These are phyloP conservation scores for Cystofilobasidium ferigula DNA, from an alignment of 768 basidiomycete genomes.

Conservation along the genomic window DNA sequence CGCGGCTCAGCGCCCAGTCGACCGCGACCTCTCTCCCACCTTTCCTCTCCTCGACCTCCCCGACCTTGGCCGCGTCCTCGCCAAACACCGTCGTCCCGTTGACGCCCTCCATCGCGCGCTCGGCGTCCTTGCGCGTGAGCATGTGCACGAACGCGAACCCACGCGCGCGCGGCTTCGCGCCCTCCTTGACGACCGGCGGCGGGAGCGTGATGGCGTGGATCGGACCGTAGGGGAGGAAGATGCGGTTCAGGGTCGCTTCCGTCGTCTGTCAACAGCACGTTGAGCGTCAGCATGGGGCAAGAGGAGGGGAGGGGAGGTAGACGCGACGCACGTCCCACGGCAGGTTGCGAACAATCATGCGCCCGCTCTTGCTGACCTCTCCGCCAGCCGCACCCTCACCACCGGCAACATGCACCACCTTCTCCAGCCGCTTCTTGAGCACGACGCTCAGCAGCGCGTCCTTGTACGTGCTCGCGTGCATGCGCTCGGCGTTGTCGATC, in stretches of 20 bases:
- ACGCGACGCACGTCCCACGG: slow-evolving; percentile 48
- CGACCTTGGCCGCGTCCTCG: slow-evolving; percentile 47
- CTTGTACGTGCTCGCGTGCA: slow-evolving; percentile 90
- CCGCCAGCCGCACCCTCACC: slow-evolving; percentile 43
- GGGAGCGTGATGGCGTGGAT: slow-evolving; percentile 74
- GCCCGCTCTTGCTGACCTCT: slow-evolving; percentile 51
- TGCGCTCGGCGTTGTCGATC: slow-evolving; percentile 57
- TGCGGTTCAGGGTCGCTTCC: slow-evolving; percentile 68
- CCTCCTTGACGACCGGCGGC: slow-evolving; percentile 42
- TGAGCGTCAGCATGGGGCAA: not conserved
- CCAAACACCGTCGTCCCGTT: slow-evolving; percentile 63
- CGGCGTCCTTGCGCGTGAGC: slow-evolving; percentile 71
- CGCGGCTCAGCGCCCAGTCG: slow-evolving; percentile 92
- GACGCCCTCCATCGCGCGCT: slow-evolving; percentile 63
- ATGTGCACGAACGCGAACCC: slow-evolving; percentile 97
- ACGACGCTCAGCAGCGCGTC: slow-evolving; percentile 73
- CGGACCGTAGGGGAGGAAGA: slow-evolving; percentile 79
- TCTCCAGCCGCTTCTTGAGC: slow-evolving; percentile 73
- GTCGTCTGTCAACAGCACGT: slow-evolving; percentile 46
- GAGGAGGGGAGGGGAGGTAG: not conserved
- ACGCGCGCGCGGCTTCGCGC: slow-evolving; percentile 43
- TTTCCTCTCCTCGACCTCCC: slow-evolving; percentile 44
- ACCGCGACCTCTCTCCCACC: slow-evolving; percentile 64
- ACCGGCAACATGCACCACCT: slow-evolving; percentile 38
- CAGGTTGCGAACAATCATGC: slow-evolving; percentile 83